Evolutionary conservation across 768 basidiomycete species (phyloP).

Genomic region (Butyriboletus loyo): DNA sequence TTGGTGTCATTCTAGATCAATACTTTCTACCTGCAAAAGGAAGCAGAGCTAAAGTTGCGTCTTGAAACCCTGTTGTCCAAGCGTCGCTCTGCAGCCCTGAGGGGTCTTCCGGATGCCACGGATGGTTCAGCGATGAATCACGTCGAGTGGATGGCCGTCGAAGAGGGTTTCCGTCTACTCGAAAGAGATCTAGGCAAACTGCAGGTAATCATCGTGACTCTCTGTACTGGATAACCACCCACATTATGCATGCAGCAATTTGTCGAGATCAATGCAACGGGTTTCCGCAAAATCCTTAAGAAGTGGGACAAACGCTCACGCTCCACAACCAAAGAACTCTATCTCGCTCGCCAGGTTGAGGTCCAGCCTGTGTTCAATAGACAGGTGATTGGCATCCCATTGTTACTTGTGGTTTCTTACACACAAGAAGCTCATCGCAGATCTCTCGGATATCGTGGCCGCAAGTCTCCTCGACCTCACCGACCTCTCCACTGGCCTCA

Average conservation of each 20-base stretch:
- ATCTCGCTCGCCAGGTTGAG: conserved; percentile 93
- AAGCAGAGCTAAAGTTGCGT: conserved; percentile 88
- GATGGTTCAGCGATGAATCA: conserved; percentile 55
- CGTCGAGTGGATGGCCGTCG: conserved; percentile 93
- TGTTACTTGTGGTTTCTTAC: conserved; percentile 6
- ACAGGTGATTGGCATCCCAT: conserved; percentile 53
- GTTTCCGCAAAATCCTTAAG: conserved; percentile 95
- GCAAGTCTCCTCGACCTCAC: conserved; percentile 78
- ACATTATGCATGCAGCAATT: conserved; percentile 64
- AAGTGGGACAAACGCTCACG: conserved; percentile 98
- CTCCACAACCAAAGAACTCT: conserved; percentile 93
- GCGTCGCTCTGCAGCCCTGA: conserved; percentile 76
- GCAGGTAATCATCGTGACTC: conserved; percentile 54
- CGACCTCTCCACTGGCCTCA: conserved; percentile 69
- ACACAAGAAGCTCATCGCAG: conserved; percentile 75
- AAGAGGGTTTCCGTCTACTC: conserved; percentile 92
- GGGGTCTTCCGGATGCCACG: conserved; percentile 65
- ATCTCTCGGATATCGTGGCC: conserved; percentile 89
- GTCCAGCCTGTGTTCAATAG: conserved; percentile 98
- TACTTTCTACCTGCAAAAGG: conserved; percentile 95
- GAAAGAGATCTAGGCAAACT: conserved; percentile 94
- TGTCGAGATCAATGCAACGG: conserved; percentile 94
- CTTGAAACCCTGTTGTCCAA: conserved; percentile 93
- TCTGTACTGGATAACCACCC: conserved; percentile 10
- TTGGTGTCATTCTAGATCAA: conserved; percentile 70